These are phyloP conservation scores for Drechslera avenae DNA, from an alignment of 2,329 filamentous ascomycete species.

Conservation along the genomic window DNA sequence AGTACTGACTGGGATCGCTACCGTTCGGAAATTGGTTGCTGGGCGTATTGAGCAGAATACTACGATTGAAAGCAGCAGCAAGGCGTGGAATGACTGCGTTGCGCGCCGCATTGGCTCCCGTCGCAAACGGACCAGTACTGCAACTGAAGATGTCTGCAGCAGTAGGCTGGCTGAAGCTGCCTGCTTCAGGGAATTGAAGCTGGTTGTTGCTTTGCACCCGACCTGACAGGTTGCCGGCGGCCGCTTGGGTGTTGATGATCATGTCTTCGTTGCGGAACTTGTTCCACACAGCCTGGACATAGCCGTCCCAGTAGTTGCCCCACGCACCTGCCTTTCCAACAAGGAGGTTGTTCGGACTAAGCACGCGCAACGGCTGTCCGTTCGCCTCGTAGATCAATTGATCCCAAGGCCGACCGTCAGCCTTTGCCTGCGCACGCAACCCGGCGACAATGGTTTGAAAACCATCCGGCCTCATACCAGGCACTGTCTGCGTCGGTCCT, in stretches of 20 bases:
- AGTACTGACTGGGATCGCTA: constrained; percentile 39
- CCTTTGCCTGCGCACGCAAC: constrained; percentile 60
- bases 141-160: constrained; percentile 69
- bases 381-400: constrained; percentile 58
- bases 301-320: constrained; percentile 57
- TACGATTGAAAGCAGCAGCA: constrained; percentile 75
- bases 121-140: constrained; percentile 65
- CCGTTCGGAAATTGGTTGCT: constrained; percentile 48
- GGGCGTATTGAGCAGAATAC: constrained; percentile 62
- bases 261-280: constrained; percentile 54
- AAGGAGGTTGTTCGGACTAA: constrained; percentile 54
- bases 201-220: constrained; percentile 49
- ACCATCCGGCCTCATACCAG: constrained; percentile 64
- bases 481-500: constrained; percentile 52
- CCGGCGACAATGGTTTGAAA: constrained; percentile 61
- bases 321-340: constrained; percentile 56
- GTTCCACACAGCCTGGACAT: constrained; percentile 58
- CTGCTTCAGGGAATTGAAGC: constrained; percentile 51
- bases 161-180: constrained; percentile 61
- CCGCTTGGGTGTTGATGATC: constrained; percentile 69
- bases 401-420: constrained; percentile 65
- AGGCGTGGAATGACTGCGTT: constrained; percentile 73
- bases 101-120: constrained; percentile 49
- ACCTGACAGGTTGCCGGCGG: constrained; percentile 60
- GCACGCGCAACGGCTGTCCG: constrained; percentile 46